Evolutionary conservation across 768 basidiomycete species (phyloP).

Genomic region (Phylloporus sp.): DNA sequence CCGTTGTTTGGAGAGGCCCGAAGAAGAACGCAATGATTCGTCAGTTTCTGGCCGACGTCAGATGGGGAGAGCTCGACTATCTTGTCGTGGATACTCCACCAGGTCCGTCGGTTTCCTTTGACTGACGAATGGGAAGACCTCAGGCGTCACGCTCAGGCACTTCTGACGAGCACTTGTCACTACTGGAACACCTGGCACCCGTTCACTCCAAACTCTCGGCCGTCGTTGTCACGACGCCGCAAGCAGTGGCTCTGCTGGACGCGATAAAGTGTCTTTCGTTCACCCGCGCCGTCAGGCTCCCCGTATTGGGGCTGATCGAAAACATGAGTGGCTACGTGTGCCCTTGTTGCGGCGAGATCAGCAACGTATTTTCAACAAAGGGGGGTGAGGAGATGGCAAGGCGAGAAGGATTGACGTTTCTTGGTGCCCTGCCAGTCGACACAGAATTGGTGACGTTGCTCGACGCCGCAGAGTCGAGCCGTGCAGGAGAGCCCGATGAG

Average conservation of each 20-base stretch:
- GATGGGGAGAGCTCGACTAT: conserved; percentile 93
- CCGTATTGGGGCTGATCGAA: conserved; percentile 88
- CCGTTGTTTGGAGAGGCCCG: conserved; percentile 96
- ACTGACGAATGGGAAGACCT: conserved; percentile 2
- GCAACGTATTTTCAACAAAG: conserved; percentile 90
- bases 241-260: conserved; percentile 93
- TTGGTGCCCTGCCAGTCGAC: conserved; percentile 91
- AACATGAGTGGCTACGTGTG: conserved; percentile 99
- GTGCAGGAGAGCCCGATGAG: conserved; percentile 16
- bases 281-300: conserved; percentile 79
- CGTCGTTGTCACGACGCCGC: conserved; percentile 94
- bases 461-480: conserved; percentile 52
- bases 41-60: conserved; percentile 91
- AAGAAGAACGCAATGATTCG: conserved; percentile 99
- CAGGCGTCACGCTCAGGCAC: conserved; percentile 57
- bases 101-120: conserved; percentile 47
- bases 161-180: conserved; percentile 95
- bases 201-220: conserved; percentile 73
- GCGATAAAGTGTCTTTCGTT: conserved; percentile 96
- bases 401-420: conserved; percentile 65
- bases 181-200: conserved; percentile 90
- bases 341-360: conserved; percentile 94
- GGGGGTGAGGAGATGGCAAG: conserved; percentile 88
- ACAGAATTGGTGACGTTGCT: conserved; percentile 82
- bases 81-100: conserved; percentile 95